These are phyloP conservation scores for Didymella pinodella DNA, from an alignment of 2,329 filamentous ascomycete genomes.

Conservation along the genomic window DNA sequence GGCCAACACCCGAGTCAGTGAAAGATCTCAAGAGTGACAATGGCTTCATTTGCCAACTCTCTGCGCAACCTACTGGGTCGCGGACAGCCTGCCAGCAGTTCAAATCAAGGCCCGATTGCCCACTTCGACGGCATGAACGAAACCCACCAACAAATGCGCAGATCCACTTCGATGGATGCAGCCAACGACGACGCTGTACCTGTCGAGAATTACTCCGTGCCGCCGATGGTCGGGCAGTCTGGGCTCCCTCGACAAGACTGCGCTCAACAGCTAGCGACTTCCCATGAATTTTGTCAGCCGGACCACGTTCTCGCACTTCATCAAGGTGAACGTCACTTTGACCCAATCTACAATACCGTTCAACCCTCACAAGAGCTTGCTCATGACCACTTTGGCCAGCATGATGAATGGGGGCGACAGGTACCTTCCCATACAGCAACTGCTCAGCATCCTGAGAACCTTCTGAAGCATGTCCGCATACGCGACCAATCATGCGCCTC, in stretches of 20 bases:
- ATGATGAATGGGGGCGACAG: not conserved
- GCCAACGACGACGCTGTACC: not conserved
- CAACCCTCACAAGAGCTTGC: not conserved
- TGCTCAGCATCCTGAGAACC: not conserved
- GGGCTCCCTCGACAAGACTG: not conserved
- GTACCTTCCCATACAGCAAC: not conserved
- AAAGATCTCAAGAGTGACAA: not conserved
- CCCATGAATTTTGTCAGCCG: not conserved
- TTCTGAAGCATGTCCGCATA: not conserved
- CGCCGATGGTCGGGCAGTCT: not conserved
- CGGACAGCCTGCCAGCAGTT: not conserved
- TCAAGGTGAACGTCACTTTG: not conserved
- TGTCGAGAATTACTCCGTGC: not conserved
- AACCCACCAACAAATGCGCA: not conserved
- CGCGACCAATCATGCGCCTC: not conserved
- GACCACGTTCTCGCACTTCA: not conserved
- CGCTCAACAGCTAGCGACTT: not conserved
- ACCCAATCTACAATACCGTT: not conserved
- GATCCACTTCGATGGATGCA: not conserved
- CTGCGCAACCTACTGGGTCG: not conserved
- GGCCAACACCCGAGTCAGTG: not conserved
- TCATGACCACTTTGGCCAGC: not conserved
- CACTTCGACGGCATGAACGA: constrained; percentile 9
- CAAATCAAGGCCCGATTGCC: not conserved
- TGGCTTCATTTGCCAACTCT: constrained; percentile 4